Base-by-base conservation (phyloP, 179 eudicot species). In the Monotropa hypopitys region DNA sequence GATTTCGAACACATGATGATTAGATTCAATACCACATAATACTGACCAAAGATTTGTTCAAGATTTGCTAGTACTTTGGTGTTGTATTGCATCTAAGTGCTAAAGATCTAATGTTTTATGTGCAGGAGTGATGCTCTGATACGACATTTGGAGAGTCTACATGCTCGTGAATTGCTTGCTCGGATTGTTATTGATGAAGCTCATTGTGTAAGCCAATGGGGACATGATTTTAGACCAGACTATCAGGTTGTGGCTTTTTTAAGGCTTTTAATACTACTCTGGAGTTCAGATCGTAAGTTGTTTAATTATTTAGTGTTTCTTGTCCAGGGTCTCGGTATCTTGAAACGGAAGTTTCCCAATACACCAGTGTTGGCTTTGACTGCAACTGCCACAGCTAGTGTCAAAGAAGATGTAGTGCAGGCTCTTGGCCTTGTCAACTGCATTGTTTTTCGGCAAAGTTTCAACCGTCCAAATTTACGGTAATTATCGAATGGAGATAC, bases 181-280 rank as follows among this genome's bases (percentile, higher is more conserved):
- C 87, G 99, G 77, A 88, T 95, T 80, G 99, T 95, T 72, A 91
- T 95, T 84, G 99, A 95, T 80, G 99, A 95, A 85, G 99, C 99
- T 57, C 99, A 95, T 84, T 95, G 99, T 86, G 98, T 95, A 71
- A 95, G 99, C 84, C 99, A 95, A 73, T 95, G 99, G 99, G 99
- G 99, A 75, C 99, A 95, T 83, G 99, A 95, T 86, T 95, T 95
- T 80, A 90, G 99, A 85, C 99, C 99, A 78, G 99, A 95, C 82
- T 95, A 95, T 84, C 98, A 95, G 97, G 99, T 93, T 46, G 32
- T 76, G 65, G 43, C 75, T 78, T 79, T 61, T 15, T 20, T 3
- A 59, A 45, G 70, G 40, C 68, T 69, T 71, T 77, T 43, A 67
- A 62, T 59, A 70, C 50, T 62, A 38, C 30, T 69, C 54, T 38